A percentile compares a stretch with the other conserved stretches of the same genome.
phyloP scores from a whole-genome alignment of 768 basidiomycete genomes.

The Phaeotremella fagi region DNA sequence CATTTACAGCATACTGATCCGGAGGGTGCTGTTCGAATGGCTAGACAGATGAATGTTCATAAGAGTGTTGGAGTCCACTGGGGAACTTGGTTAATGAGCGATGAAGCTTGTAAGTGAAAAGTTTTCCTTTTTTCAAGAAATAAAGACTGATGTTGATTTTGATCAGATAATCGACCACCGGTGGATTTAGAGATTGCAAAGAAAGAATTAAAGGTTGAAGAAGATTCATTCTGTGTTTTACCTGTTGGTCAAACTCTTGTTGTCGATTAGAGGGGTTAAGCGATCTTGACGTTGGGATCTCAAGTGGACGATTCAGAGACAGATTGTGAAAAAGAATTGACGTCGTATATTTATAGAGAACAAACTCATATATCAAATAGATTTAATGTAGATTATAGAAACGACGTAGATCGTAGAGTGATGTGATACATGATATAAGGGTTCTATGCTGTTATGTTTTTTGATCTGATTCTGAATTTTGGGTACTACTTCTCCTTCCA shows the following conservation, averaged over 20 bases:
- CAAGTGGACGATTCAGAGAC: no score
- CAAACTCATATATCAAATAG: no score
- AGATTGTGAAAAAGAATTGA: no score
- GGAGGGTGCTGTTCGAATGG: slow-evolving; percentile 43
- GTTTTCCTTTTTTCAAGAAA: not conserved
- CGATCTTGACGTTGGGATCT: no score
- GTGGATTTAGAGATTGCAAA: slow-evolving; percentile 32
- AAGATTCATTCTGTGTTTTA: slow-evolving; percentile 23
- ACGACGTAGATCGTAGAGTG: no score
- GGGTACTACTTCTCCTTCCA: no score
- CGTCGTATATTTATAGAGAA: no score
- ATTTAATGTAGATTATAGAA: no score
- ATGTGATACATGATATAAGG: not conserved
- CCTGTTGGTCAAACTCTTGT: slow-evolving; percentile 35
- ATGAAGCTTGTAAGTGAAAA: slow-evolving; percentile 35
- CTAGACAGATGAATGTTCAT: slow-evolving; percentile 31
- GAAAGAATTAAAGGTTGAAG: slow-evolving; percentile 20
- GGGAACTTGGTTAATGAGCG: slow-evolving; percentile 45
- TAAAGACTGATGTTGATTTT: not conserved
- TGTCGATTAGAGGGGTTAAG: no score
- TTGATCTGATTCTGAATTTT: no score
- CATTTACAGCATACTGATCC: slow-evolving; percentile 46
- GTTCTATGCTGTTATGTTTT: not conserved
- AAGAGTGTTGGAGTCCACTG: slow-evolving; percentile 45
- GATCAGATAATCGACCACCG: slow-evolving; percentile 35